These are phyloP conservation scores for Phaeoacremonium minimum DNA, from an alignment of 2,329 filamentous ascomycete species.

Conservation along the genomic window DNA sequence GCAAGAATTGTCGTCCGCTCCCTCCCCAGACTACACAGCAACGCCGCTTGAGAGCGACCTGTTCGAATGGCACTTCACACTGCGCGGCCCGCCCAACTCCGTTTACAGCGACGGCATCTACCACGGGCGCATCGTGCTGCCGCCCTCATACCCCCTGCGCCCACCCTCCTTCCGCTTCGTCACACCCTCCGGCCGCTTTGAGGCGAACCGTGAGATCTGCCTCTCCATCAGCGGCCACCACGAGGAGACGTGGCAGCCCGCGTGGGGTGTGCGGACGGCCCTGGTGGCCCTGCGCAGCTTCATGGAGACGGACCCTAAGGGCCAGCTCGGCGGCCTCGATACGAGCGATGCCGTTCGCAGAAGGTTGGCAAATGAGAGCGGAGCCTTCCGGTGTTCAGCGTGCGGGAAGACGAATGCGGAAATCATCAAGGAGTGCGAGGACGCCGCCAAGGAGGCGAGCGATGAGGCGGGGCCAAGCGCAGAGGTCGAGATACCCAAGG, in stretches of 20 bases:
- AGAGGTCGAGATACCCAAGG: constrained; percentile 47
- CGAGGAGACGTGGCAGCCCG: constrained; percentile 98
- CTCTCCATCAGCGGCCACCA: constrained; percentile 91
- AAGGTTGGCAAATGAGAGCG: constrained; percentile 64
- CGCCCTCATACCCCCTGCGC: constrained; percentile 82
- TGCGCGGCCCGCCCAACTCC: constrained; percentile 81
- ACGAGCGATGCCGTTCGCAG: constrained; percentile 63
- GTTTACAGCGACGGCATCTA: constrained; percentile 81
- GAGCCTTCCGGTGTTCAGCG: constrained; percentile 60
- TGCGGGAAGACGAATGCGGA: constrained; percentile 71
- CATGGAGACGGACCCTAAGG: constrained; percentile 86
- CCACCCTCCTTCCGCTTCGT: constrained; percentile 95
- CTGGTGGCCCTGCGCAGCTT: constrained; percentile 76
- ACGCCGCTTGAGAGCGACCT: constrained; percentile 83
- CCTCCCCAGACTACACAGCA: constrained; percentile 82
- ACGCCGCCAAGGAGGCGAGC: constrained; percentile 38
- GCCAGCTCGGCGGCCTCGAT: constrained; percentile 88
- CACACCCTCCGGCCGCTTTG: constrained; percentile 88
- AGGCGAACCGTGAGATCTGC: constrained; percentile 95
- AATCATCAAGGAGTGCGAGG: constrained; percentile 68
- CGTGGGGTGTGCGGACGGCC: constrained; percentile 92
- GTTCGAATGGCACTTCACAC: constrained; percentile 98
- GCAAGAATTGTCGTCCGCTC: constrained; percentile 73
- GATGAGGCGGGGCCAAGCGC: constrained; percentile 9
- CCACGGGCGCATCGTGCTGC: constrained; percentile 91